These are phyloP conservation scores for Arthrobotrys iridis DNA, from an alignment of 2,329 filamentous ascomycete species.

Conservation along the genomic window DNA sequence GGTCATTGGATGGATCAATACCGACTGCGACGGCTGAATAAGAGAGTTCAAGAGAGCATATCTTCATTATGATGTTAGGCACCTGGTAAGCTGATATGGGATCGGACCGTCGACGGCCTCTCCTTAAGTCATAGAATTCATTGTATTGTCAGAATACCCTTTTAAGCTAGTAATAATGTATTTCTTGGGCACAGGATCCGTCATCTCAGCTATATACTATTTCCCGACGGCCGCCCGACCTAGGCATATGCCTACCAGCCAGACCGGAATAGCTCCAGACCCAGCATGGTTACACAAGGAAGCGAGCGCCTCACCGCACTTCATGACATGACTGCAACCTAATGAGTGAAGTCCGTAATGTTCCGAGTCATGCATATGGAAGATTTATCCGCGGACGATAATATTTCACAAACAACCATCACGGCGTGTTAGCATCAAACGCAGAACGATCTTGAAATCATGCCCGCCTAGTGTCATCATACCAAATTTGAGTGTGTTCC, in stretches of 20 bases:
- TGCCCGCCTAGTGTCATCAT: no score
- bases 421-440: no score
- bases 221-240: background rate
- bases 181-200: background rate
- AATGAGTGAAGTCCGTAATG: background rate
- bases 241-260: background rate
- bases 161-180: background rate
- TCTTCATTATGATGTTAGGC: conserved; percentile 6
- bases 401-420: conserved; percentile 5
- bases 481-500: background rate
- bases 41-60: background rate
- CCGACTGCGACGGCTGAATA: background rate
- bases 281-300: conserved; percentile 29
- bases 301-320: conserved; percentile 17
- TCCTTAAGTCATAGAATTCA: background rate
- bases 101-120: background rate
- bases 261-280: conserved; percentile 22
- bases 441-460: no score
- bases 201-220: background rate
- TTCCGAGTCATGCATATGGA: background rate
- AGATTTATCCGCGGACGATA: background rate
- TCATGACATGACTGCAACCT: background rate
- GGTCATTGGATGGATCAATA: background rate
- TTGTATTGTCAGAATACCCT: background rate
- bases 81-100: conserved; percentile 5